phyloP scores from a whole-genome alignment of 192 early-diverging fungal species.

The Coemansia sp. region DNA sequence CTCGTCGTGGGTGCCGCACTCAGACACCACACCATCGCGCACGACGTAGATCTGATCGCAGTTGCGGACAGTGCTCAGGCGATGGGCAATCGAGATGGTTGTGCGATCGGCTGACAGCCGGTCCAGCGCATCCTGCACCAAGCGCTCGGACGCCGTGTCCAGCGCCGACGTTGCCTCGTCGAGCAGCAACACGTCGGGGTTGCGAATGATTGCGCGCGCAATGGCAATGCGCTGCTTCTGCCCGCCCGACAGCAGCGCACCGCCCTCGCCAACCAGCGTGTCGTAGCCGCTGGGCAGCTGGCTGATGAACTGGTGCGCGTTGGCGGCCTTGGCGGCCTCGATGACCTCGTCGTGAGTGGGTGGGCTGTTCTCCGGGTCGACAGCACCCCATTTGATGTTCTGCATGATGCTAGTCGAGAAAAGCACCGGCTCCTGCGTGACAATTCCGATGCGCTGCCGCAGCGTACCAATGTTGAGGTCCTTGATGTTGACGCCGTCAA shows the following conservation, averaged over 20 bases:
- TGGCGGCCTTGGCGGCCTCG: conserved; percentile 65
- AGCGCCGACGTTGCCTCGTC: conserved; percentile 91
- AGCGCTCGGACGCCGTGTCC: conserved; percentile 75
- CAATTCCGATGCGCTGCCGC: conserved; percentile 84
- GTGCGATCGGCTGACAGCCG: conserved; percentile 71
- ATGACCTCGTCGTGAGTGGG: conserved; percentile 75
- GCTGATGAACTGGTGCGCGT: conserved; percentile 73
- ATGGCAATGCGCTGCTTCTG: conserved; percentile 97
- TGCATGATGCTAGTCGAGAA: conserved; percentile 76
- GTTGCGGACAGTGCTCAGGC: conserved; percentile 86
- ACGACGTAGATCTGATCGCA: conserved; percentile 87
- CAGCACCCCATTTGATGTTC: conserved; percentile 75
- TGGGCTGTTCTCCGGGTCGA: conserved; percentile 48
- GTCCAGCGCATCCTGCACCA: conserved; percentile 86
- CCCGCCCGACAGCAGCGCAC: conserved; percentile 80
- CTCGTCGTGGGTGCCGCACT: conserved; percentile 79
- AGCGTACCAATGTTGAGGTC: conserved; percentile 76
- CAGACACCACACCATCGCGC: conserved; percentile 65
- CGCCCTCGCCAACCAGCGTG: conserved; percentile 83
- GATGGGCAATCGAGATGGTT: conserved; percentile 89
- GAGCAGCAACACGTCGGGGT: conserved; percentile 78
- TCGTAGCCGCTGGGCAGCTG: conserved; percentile 75
- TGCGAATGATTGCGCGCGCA: conserved; percentile 86
- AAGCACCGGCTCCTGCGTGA: conserved; percentile 87
- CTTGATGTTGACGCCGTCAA: conserved; percentile 79